phyloP scores from a whole-genome alignment of 495 filamentous ascomycete genomes.

The Amphirosellinia nigrospora region DNA sequence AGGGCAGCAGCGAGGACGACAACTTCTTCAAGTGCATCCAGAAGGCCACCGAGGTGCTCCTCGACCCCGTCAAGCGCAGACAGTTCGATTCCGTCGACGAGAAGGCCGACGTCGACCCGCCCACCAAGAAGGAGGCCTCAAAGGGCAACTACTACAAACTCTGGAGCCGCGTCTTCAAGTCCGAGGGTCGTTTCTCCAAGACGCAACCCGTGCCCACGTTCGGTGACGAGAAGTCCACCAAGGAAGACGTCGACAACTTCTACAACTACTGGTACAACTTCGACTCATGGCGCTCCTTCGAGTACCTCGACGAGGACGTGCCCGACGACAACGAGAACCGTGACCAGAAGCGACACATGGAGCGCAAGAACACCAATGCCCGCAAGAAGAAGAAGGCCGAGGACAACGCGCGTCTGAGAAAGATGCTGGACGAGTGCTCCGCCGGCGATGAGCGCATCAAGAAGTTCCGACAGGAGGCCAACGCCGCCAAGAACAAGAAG shows the following conservation, averaged over 20 bases:
- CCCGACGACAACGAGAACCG: slow-evolving; percentile 98
- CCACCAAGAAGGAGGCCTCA: slow-evolving; percentile 82
- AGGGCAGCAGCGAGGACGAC: slow-evolving; percentile 87
- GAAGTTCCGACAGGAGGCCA: slow-evolving; percentile 89
- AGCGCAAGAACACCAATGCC: slow-evolving; percentile 96
- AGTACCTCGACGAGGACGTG: slow-evolving; percentile 98
- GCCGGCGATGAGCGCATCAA: slow-evolving; percentile 92
- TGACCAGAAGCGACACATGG: slow-evolving; percentile 96
- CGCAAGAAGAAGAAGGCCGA: slow-evolving; percentile 99
- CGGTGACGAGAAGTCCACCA: slow-evolving; percentile 81
- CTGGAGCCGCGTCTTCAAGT: slow-evolving; percentile 84
- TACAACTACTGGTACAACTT: slow-evolving; percentile 99
- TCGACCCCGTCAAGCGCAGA: slow-evolving; percentile 88
- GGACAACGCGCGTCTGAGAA: slow-evolving; percentile 87
- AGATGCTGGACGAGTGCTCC: slow-evolving; percentile 84
- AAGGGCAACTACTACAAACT: slow-evolving; percentile 95
- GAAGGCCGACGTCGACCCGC: slow-evolving; percentile 86
- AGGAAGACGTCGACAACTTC: slow-evolving; percentile 89
- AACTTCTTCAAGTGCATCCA: slow-evolving; percentile 99
- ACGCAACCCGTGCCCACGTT: slow-evolving; percentile 83
- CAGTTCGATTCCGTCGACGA: slow-evolving; percentile 98
- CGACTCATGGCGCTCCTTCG: slow-evolving; percentile 96
- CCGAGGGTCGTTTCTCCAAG: slow-evolving; percentile 92
- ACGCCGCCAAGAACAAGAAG: slow-evolving; percentile 93
- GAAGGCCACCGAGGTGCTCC: slow-evolving; percentile 91